These are phyloP conservation scores for Citropsis articulata DNA, from an alignment of 345 rosid genomes.

Conservation along the genomic window DNA sequence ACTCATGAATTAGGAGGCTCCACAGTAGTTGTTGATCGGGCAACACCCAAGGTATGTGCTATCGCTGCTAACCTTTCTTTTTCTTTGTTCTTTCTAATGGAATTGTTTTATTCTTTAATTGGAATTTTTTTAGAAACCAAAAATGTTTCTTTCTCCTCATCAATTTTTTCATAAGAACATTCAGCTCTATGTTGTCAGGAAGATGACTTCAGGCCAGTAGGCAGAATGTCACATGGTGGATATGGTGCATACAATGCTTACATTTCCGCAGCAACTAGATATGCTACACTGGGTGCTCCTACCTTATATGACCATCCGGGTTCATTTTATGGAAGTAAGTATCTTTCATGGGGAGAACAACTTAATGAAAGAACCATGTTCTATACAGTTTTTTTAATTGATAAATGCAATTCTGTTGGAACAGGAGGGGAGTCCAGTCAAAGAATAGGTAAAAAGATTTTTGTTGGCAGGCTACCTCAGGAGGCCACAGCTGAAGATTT, in stretches of 20 bases:
- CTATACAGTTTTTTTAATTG: not conserved
- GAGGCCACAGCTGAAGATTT: slow-evolving; percentile 87
- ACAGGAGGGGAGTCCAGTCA: slow-evolving; percentile 60
- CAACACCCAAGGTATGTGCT: slow-evolving; percentile 81
- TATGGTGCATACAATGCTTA: slow-evolving; percentile 99
- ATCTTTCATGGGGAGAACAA: not conserved
- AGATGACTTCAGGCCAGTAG: slow-evolving; percentile 73
- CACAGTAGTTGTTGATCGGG: slow-evolving; percentile 87
- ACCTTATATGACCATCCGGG: slow-evolving; percentile 89
- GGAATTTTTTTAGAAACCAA: not conserved
- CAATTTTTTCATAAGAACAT: not conserved
- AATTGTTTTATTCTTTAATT: not conserved
- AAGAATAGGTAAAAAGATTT: slow-evolving; percentile 88
- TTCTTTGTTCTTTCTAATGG: not conserved
- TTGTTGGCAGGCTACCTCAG: slow-evolving; percentile 97
- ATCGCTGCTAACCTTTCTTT: not conserved
- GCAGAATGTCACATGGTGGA: slow-evolving; percentile 70
- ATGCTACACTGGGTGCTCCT: slow-evolving; percentile 93
- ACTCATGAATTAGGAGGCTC: slow-evolving; percentile 94
- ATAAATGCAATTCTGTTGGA: slow-evolving; percentile 18
- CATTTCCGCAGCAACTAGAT: slow-evolving; percentile 93
- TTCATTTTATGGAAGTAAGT: slow-evolving; percentile 79
- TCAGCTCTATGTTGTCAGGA: slow-evolving; percentile 43
- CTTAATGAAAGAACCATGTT: not conserved
- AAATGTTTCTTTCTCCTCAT: not conserved